Base-by-base conservation (phyloP, 2,329 filamentous ascomycete genomes). In the Lecanicillium sp. region DNA sequence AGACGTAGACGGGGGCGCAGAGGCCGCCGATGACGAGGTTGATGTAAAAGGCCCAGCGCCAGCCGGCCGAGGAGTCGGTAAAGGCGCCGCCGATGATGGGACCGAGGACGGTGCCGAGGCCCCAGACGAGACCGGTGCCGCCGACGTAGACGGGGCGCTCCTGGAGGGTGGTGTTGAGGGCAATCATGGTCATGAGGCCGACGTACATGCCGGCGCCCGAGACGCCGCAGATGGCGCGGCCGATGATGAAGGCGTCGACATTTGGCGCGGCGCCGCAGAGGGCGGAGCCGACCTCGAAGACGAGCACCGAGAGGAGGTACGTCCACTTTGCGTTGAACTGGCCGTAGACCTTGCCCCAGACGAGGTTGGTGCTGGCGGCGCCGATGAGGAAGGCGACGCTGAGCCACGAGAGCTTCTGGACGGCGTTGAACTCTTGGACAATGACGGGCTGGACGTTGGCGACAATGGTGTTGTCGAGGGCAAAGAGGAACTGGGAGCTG, bases 401-500 rank as follows among this genome's bases (percentile, higher is more conserved):
- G 14, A 74, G 56, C 70, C 70, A 75, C 4, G 64, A 55, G 7
- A 74, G 57, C 26, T 67, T 63, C 7, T 61, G 53, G n/a, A 68
- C 50, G 1, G 61, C 51, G 10, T 60, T 55, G 30, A 73, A 68
- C 1, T 54, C 50, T 12, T 60, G 54, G 6, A 69, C 55, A 14
- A 73, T 67, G 4, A 56, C 52, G 0, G 64, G 66, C 48, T 75
- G 70, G 7, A 75, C 62, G 54, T 71, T 67, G 21, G 72, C 72
- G 2, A 72, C 65, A 36, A 78, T 72, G 4, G 74, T 78, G 42
- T 68, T 74, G 58, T 72, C 69, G 26, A 73, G 61, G 11, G 66
- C 64, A 52, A 73, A 73, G 3, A 75, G 67, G 21, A 72, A 54
- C 14, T 37, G 45, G 2, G 52, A 48, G 5, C 44, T 49, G 17